Conservation (phyloP, 2,329 filamentous ascomycete species). For the Aspergillus fijiensis region DNA sequence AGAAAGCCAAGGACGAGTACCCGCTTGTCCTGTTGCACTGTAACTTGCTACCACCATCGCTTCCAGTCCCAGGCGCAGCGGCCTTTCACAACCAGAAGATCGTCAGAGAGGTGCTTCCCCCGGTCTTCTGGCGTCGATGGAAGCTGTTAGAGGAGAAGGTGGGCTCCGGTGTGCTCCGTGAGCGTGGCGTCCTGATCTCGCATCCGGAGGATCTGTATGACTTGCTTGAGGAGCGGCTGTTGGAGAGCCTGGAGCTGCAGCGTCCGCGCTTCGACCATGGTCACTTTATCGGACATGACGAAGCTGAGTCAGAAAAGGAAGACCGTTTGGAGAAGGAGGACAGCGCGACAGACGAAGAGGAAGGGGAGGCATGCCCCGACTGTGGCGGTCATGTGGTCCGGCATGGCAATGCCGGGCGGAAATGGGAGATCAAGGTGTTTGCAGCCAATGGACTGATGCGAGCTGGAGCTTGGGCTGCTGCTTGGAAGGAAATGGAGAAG, state of each 20-base stretch:
- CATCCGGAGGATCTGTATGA: conserved; percentile 64
- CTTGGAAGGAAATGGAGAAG: conserved; percentile 98
- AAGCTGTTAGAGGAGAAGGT: conserved; percentile 56
- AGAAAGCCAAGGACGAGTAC: conserved; percentile 47
- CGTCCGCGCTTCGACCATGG: conserved; percentile 57
- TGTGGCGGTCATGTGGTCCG: conserved; percentile 51
- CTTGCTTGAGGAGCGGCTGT: conserved; percentile 59
- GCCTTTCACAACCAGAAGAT: conserved; percentile 39
- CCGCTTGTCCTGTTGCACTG: conserved; percentile 63
- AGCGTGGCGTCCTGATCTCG: conserved; percentile 60
- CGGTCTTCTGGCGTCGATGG: conserved; percentile 46
- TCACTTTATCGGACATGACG: conserved; percentile 52
- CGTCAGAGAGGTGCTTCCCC: conserved; percentile 53
- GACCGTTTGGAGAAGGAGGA: conserved; percentile 31
- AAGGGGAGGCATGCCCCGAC: conserved; percentile 50
- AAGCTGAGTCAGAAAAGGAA: conserved; percentile 26
- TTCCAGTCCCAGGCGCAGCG: conserved; percentile 46
- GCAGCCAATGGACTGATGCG: conserved; percentile 94
- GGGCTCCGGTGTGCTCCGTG: conserved; percentile 54
- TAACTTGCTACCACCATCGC: conserved; percentile 55
- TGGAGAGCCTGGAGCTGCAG: conserved; percentile 60
- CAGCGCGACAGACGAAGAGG: conserved; percentile 38
- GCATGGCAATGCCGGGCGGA: conserved; percentile 50
- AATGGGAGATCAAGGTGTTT: conserved; percentile 75
- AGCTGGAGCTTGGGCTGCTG: conserved; percentile 85